Evolutionary conservation across 1,139 yeast species (phyloP), one percentile per base, ranked within the genome.

Genomic region (Chernovozyma aurita): DNA sequence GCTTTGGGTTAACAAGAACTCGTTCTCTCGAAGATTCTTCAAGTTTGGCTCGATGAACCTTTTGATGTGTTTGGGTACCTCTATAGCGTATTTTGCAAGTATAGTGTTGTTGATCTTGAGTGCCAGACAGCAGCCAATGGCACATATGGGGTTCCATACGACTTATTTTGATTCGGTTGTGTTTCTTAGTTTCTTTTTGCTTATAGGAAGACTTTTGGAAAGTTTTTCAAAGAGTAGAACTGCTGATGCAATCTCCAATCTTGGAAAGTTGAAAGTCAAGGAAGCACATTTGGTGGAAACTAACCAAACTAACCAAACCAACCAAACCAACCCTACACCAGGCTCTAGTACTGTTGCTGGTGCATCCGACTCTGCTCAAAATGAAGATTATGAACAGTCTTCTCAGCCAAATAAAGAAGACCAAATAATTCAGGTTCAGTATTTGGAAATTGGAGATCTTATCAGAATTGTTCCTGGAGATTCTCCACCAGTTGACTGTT

Each of bases 101-200:
- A 70, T 84, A 35, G 80, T 72, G 0, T 57, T 81, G 34, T 57
- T 84, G 20, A 65, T 61, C 2, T 49, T 81, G 17, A 68, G 80
- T 28, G 72, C 85, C 0, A 25, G 30, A 15, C 33, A 31, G 15
- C 28, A 26, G 6, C 53, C 50, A 22, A 61, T 68, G 18, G 40
- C 53, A 4, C 50, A 55, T 2, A 42, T 52, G 8, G 85, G 80
- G 0, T 70, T 71, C 38, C 70, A 78, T 18, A 78, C 85, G 1
- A 78, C 86, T 0, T 84, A 81, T 48, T 84, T 84, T 53, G 94
- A 84, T 51, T 79, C 90, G 1, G 92, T 83, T 27, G 87, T 84
- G 3, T 84, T 84, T 49, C 63, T 84, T 45, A 75, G 88, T 0
- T 76, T 84, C 49, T 84, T 84, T 55, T 59, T 84, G 39, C 64